Base-by-base conservation (phyloP, 106 monocot species). In the Allium fistulosum region DNA sequence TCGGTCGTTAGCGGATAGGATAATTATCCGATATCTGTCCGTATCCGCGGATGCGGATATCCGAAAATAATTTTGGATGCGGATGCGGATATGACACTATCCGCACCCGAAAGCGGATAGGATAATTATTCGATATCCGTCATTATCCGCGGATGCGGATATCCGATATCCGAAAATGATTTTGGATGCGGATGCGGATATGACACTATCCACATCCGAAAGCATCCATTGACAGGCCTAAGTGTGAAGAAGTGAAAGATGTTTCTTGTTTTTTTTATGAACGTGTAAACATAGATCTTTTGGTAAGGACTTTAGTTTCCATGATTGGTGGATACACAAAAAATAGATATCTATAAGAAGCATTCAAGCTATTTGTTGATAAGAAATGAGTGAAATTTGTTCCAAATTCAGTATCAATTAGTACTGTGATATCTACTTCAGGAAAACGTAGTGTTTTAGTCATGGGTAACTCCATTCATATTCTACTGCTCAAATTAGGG, bases 311-410 rank as follows among this genome's bases (percentile, higher is more conserved):
- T 37, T 5, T 37, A 5, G 37, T 37, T 37, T 74, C 88, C 10
- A 85, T 82, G 82, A 77, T 89, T 57, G 82, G 80, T 48, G 82
- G 81, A 9, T 84, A 84, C 51, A 63, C 77, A 4, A 84, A 88
- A 47, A 80, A 66, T 22, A 74, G 84, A 8, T 50, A 0, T 17
- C 76, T 84, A 0, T 7, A 16, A 16, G 77, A 79, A 46, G 88
- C 88, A 9, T 68, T 84, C 22, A 70, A 72, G 47, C 61, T 88
- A 12, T 88, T 88, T 74, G 11, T 58, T 22, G 70, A 76, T n/a
- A 56, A 66, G 12, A 81, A 76, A 18, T 73, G 65, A 61, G 48
- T 47, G 1, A 27, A 0, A 16, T 74, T 84, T 8, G 51, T 75
- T 55, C 84, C 81, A 13, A 84, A 88, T 75, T 81, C 81, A 1